Evolutionary conservation across 2,329 filamentous ascomycete species (phyloP).

Genomic region (Ampelomyces quisqualis): DNA sequence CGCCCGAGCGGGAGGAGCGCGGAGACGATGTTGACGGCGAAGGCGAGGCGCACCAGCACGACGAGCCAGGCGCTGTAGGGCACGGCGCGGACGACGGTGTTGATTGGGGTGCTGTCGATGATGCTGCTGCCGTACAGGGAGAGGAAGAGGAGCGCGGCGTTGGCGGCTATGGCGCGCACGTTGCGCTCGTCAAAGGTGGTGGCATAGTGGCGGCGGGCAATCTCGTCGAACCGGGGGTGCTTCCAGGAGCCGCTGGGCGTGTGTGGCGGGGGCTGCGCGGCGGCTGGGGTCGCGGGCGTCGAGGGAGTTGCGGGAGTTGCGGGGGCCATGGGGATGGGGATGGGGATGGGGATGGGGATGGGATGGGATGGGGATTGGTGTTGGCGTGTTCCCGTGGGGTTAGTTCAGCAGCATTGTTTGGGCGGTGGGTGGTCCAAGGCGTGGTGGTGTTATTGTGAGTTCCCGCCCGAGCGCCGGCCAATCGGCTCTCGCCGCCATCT

Average conservation of each 20-base stretch:
- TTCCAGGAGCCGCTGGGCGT: constrained; percentile 74
- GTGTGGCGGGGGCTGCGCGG: constrained; percentile 28
- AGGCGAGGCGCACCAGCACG: constrained; percentile 56
- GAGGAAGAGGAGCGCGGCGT: constrained; percentile 57
- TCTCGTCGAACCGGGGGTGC: constrained; percentile 86
- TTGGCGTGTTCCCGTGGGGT: too few species aligned
- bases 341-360: too few species aligned
- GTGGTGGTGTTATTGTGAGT: too few species aligned
- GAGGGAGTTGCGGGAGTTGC: constrained; percentile 15
- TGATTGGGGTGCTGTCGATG: constrained; percentile 38
- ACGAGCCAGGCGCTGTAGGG: constrained; percentile 45
- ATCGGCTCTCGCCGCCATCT: too few species aligned
- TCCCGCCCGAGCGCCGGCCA: too few species aligned
- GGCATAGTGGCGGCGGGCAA: constrained; percentile 75
- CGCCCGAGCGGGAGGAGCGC: constrained; percentile 73
- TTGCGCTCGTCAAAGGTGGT: constrained; percentile 79
- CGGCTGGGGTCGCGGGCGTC: constrained; percentile 26
- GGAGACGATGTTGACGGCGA: constrained; percentile 63
- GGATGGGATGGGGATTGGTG: too few species aligned
- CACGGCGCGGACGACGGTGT: constrained; percentile 39
- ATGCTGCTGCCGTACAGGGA: constrained; percentile 45
- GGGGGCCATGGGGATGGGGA: too few species aligned
- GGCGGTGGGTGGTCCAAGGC: too few species aligned
- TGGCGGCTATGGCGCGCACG: constrained; percentile 68
- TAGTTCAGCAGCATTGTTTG: too few species aligned